Evolutionary conservation across 2,329 filamentous ascomycete species (phyloP).

Genomic region (Tolypocladium pustulatum): DNA sequence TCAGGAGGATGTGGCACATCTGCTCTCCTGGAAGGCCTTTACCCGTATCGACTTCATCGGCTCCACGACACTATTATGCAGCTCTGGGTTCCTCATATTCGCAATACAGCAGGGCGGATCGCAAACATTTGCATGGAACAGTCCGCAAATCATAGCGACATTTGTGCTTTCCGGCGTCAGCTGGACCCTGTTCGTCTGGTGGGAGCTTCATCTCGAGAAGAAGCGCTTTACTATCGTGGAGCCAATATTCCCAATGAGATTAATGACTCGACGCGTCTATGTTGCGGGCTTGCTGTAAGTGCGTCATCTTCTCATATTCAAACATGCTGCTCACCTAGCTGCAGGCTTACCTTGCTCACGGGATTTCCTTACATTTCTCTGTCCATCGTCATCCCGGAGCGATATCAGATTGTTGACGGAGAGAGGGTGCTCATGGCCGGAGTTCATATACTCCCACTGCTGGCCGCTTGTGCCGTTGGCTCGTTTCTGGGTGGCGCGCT

Average conservation of each 20-base stretch:
- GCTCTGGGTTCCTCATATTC: slow-evolving; percentile 44
- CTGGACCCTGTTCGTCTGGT: slow-evolving; percentile 37
- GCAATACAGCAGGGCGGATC: slow-evolving; percentile 47
- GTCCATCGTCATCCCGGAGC: slow-evolving; percentile 48
- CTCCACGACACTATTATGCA: slow-evolving; percentile 36
- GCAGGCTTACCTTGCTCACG: slow-evolving; percentile 43
- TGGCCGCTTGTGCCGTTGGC: slow-evolving; percentile 44
- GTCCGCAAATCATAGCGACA: slow-evolving; percentile 36
- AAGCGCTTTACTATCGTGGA: slow-evolving; percentile 29
- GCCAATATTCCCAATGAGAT: slow-evolving; percentile 42
- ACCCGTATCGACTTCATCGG: slow-evolving; percentile 42
- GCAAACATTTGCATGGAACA: slow-evolving; percentile 39
- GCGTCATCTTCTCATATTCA: neutral
- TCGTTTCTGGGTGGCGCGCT: slow-evolving; percentile 44
- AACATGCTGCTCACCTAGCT: neutral
- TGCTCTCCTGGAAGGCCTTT: slow-evolving; percentile 31
- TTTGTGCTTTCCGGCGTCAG: slow-evolving; percentile 36
- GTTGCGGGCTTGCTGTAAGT: slow-evolving; percentile 38
- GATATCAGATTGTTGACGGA: slow-evolving; percentile 48
- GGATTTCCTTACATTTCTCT: slow-evolving; percentile 48
- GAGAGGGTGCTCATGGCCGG: slow-evolving; percentile 43
- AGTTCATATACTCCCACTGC: slow-evolving; percentile 46
- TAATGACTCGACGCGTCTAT: slow-evolving; percentile 39
- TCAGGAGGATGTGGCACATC: slow-evolving; percentile 19
- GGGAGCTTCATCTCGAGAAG: slow-evolving; percentile 37